Evolutionary conservation across 495 filamentous ascomycete genomes (phyloP).

Genomic region (Trichoderma orchidacearum): DNA sequence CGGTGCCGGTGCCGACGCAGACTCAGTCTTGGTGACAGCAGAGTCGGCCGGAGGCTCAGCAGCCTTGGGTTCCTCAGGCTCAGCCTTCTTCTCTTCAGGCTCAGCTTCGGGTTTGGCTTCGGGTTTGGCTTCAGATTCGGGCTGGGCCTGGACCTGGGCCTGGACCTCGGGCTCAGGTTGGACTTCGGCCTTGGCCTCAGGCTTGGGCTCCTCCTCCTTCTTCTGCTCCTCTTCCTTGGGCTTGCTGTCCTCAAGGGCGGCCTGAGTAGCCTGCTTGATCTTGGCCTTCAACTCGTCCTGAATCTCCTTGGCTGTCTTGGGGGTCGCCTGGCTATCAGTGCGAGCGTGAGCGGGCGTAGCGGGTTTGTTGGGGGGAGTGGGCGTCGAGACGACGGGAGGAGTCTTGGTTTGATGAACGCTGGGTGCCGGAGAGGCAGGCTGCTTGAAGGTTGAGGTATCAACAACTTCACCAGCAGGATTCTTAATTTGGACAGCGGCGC

Average conservation of each 20-base stretch:
- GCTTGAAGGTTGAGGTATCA: constrained; percentile 24
- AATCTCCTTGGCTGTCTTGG: constrained; percentile 36
- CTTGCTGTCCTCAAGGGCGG: constrained; percentile 40
- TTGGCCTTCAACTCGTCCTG: constrained; percentile 37
- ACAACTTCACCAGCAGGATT: constrained; percentile 53
- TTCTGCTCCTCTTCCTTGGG: constrained; percentile 27
- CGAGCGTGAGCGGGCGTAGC: constrained; percentile 29
- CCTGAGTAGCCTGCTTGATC: constrained; percentile 49
- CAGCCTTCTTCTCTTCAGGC: constrained; percentile 15
- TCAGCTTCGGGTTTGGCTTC: constrained; percentile 24
- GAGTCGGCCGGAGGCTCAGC: constrained; percentile 15
- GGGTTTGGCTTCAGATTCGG: constrained; percentile 28
- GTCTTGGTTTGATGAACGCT: constrained; percentile 36
- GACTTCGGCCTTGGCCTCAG: constrained; percentile 23
- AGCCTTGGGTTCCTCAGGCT: constrained; percentile 12
- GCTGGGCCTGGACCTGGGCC: constrained; percentile 27
- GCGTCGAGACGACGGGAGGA: constrained; percentile 37
- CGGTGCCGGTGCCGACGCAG: too few relatives aligned
- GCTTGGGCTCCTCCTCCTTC: constrained; percentile 31
- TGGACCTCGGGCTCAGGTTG: constrained; percentile 28
- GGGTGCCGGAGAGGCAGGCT: constrained; percentile 30
- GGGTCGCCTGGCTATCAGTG: constrained; percentile 25
- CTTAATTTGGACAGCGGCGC: constrained; percentile 61
- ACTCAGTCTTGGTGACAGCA: background rate
- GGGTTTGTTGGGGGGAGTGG: constrained; percentile 32